Conservation (phyloP, 164 flowering plant genomes). For the Umbilicus rupestris region DNA sequence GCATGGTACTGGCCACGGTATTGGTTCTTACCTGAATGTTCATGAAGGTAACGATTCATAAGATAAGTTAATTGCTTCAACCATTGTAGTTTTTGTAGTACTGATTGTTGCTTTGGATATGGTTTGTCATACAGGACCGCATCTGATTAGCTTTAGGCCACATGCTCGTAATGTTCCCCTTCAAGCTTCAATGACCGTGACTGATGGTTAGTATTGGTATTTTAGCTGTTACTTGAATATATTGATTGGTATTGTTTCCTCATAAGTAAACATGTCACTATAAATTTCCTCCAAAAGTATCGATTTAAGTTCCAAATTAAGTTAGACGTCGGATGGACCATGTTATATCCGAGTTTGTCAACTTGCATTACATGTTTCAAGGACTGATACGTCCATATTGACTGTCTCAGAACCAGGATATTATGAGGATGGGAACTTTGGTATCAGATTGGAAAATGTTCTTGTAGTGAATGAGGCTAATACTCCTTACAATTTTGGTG, state of each 20-base stretch:
- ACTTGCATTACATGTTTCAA: background rate
- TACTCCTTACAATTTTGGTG: constrained; percentile 84
- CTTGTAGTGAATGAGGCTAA: constrained; percentile 78
- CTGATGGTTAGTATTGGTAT: constrained; percentile 62
- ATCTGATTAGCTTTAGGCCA: constrained; percentile 77
- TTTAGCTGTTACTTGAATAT: background rate
- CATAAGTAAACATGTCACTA: background rate
- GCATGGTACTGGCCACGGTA: constrained; percentile 98
- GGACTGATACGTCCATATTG: background rate
- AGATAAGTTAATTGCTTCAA: background rate
- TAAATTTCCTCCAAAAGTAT: background rate
- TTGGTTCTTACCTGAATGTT: constrained; percentile 88
- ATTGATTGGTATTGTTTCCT: background rate
- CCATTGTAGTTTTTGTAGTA: constrained; percentile 2
- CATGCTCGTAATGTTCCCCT: constrained; percentile 70
- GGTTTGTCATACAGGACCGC: constrained; percentile 23
- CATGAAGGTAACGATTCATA: constrained; percentile 61
- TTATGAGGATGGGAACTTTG: constrained; percentile 93
- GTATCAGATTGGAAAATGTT: constrained; percentile 95
- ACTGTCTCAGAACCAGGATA: constrained; percentile 85
- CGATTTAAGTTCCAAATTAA: background rate
- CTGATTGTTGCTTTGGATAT: background rate
- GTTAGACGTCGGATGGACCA: background rate
- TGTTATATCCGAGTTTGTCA: background rate
- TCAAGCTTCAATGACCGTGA: constrained; percentile 90